Base-by-base conservation (phyloP, 2,329 filamentous ascomycete genomes). In the Trichoderma sp. region DNA sequence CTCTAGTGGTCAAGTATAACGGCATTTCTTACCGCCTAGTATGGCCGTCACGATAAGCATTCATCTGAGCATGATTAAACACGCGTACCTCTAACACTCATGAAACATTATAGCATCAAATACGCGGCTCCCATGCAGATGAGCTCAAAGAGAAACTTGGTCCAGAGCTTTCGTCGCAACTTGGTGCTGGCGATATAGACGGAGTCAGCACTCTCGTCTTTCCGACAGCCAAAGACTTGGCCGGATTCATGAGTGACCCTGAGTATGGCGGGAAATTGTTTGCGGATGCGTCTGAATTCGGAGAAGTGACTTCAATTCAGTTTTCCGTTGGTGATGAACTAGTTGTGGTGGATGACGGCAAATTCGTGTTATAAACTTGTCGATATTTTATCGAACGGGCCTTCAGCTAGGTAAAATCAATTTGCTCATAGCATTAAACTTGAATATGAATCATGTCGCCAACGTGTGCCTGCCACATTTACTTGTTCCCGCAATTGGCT, bases 21-120 rank as follows among this genome's bases (percentile, higher is more conserved):
- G 51, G 58, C 24, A 68, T 68, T 1, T 68, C 66, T 24, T 68
- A 68, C 18, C n/a, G 61, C 14, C 58, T 63, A 59, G 66, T 68
- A 68, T 21, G 43, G 14, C 16, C 5, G 13, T 18, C 37, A 18
- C 5, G 16, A 59, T n/a, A 7, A 10, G 18, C 18, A 11, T 24
- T 21, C 24, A 24, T n/a, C 2, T 6, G 28, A 14, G 13, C 13
- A 34, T 13, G 2, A 16, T 39, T 39, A 5, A 39, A 2, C 4
- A 6, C 5, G 14, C 4, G 16, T 39, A 16, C 8, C 6, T 13
- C 26, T 65, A 1, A 65, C 61, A n/a, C 24, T 21, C 13, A 3
- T 39, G 1, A 6, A 39, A 28, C 3, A 13, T n/a, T 18, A 21
- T 21, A 68, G 66, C 66, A 68, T 32, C 66, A 63, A 7, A 10